Evolutionary conservation across 2,329 filamentous ascomycete species (phyloP).

Genomic region (Fusarium tanahbumbuense): DNA sequence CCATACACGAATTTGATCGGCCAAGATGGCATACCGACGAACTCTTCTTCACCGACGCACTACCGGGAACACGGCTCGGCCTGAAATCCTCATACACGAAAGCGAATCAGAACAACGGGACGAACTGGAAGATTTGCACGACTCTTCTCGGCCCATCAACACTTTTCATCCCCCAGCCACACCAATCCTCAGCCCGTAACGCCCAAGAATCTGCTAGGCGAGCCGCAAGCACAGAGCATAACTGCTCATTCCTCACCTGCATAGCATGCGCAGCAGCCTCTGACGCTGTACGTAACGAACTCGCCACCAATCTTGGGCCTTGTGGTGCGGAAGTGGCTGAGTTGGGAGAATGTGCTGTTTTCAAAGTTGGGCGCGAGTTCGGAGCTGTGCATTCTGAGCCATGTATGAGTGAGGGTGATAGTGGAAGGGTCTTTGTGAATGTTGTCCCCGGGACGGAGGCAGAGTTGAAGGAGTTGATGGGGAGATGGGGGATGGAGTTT

Average conservation of each 20-base stretch:
- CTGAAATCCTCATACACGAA: slow-evolving; percentile 4
- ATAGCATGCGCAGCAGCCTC: slow-evolving; percentile 57
- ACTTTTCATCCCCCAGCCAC: slow-evolving; percentile 54
- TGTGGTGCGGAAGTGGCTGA: slow-evolving; percentile 41
- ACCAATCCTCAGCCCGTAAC: slow-evolving; percentile 50
- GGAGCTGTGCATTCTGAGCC: slow-evolving; percentile 60
- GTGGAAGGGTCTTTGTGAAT: slow-evolving; percentile 53
- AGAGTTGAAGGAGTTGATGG: slow-evolving; percentile 49
- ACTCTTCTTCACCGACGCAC: slow-evolving; percentile 54
- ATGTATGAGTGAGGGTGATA: slow-evolving; percentile 45
- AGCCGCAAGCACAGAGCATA: slow-evolving; percentile 49
- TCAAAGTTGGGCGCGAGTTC: slow-evolving; percentile 54
- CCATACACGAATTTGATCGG: slow-evolving; percentile 57
- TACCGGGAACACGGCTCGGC: slow-evolving; percentile 23
- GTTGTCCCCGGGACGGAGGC: slow-evolving; percentile 52
- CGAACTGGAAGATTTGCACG: slow-evolving; percentile 62
- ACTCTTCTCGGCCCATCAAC: slow-evolving; percentile 60
- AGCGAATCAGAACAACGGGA: slow-evolving; percentile 17
- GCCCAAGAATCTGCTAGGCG: slow-evolving; percentile 48
- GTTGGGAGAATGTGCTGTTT: slow-evolving; percentile 54
- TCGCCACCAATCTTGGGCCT: slow-evolving; percentile 46
- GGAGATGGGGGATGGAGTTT: slow-evolving; percentile 55
- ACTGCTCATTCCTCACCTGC: slow-evolving; percentile 57
- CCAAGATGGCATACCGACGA: slow-evolving; percentile 64
- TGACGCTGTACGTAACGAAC: slow-evolving; percentile 52